A percentile compares a stretch with the other conserved stretches of the same genome.
phyloP scores from a whole-genome alignment of 2,329 filamentous ascomycete genomes.

The Colletotrichum liaoningense region DNA sequence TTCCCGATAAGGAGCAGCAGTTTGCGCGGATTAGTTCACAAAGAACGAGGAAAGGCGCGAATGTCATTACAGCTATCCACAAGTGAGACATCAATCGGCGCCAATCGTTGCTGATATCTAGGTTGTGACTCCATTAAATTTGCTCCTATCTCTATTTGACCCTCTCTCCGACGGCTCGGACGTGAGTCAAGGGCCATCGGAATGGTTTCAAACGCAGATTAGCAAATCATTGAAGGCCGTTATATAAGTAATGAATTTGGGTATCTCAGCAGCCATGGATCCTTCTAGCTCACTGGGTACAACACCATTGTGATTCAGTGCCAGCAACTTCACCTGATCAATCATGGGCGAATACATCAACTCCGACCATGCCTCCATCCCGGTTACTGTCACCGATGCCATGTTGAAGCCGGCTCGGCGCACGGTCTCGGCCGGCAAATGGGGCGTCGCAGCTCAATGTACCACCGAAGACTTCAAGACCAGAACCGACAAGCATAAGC shows the following conservation, averaged over 20 bases:
- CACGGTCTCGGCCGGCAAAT: not conserved
- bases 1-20: not conserved
- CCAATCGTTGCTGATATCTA: not conserved
- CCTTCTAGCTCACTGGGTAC: not conserved
- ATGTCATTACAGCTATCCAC: not conserved
- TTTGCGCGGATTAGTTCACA: constrained; percentile 31
- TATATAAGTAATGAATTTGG: not conserved
- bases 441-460: constrained; percentile 4
- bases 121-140: not conserved
- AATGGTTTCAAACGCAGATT: not conserved
- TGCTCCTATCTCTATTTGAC: not conserved
- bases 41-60: constrained; percentile 28
- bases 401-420: not conserved
- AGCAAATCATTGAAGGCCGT: not conserved
- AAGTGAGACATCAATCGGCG: not conserved
- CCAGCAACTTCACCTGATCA: not conserved
- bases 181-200: not conserved
- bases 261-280: not conserved
- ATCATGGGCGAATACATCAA: not conserved
- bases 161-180: not conserved
- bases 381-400: not conserved
- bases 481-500: not conserved
- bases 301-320: too few species aligned
- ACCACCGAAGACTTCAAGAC: constrained; percentile 9
- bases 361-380: not conserved